Evolutionary conservation across 805 yeast species (phyloP).

Genomic region (Yarrowia yakushimensis): DNA sequence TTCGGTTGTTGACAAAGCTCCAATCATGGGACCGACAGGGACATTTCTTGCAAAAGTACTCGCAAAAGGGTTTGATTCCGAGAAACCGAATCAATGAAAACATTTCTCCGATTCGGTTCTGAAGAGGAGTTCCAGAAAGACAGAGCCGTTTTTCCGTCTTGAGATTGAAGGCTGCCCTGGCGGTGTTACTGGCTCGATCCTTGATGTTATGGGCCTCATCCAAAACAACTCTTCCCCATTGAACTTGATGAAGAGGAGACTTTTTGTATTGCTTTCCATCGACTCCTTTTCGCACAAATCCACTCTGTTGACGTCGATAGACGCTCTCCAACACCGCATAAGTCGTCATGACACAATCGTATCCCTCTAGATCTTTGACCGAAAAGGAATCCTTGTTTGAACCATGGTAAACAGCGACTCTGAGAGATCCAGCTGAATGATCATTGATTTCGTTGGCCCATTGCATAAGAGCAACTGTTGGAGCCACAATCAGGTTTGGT

Average conservation of each 20-base stretch:
- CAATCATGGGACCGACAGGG: conserved; percentile 78
- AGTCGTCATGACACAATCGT: conserved; percentile 85
- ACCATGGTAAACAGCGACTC: conserved; percentile 78
- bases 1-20: conserved; percentile 78
- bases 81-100: conserved; percentile 86
- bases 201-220: conserved; percentile 98
- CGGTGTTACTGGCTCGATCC: conserved; percentile 89
- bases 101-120: conserved; percentile 93
- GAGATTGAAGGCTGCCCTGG: conserved; percentile 80
- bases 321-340: conserved; percentile 89
- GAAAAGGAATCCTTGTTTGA: conserved; percentile 53
- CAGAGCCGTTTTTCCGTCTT: conserved; percentile 81
- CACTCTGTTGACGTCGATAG: conserved; percentile 75
- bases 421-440: conserved; percentile 70
- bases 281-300: conserved; percentile 62
- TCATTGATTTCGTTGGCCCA: conserved; percentile 91
- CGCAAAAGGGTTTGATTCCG: conserved; percentile 78
- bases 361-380: conserved; percentile 51
- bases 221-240: conserved; percentile 78
- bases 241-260: conserved; percentile 67
- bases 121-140: conserved; percentile 92
- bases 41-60: conserved; percentile 91
- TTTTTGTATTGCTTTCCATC: conserved; percentile 67
- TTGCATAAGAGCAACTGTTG: conserved; percentile 97
- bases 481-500: conserved; percentile 90